Evolutionary conservation across 805 yeast genomes (phyloP).

Genomic region (Blastobotrys chiropterorum): DNA sequence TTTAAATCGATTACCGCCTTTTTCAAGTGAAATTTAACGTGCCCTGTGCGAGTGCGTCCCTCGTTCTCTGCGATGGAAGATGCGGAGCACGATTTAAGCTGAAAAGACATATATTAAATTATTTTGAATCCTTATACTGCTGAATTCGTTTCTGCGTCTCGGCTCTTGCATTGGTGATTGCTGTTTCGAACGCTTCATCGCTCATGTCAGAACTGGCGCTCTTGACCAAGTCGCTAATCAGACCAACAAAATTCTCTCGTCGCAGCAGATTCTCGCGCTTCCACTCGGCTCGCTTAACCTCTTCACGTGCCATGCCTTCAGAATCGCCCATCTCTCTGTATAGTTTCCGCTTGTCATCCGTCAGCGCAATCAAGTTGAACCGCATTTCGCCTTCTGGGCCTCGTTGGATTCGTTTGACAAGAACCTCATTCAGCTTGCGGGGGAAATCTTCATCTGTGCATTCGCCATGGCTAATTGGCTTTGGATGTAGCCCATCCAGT

Average conservation of each 20-base stretch:
- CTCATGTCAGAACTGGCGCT: conserved; percentile 31
- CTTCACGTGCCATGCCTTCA: conserved; percentile 35
- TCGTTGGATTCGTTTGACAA: conserved; percentile 42
- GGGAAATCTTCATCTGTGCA: conserved; percentile 40
- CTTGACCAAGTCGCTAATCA: conserved; percentile 42
- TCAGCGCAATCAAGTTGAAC: conserved; percentile 50
- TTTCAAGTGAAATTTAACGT: no score
- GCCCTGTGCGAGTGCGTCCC: no score
- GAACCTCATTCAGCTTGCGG: conserved; percentile 37
- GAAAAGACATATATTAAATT: no score
- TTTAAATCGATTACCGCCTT: no score
- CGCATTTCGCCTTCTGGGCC: conserved; percentile 45
- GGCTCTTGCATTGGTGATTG: conserved; percentile 5
- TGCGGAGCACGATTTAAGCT: no score
- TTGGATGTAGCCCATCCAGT: conserved; percentile 53
- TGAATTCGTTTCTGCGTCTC: not conserved
- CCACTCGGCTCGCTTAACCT: conserved; percentile 47
- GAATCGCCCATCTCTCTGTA: conserved; percentile 37
- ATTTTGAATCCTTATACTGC: not conserved
- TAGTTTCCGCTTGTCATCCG: conserved; percentile 42
- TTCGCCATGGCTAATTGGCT: conserved; percentile 49
- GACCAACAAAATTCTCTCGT: conserved; percentile 47
- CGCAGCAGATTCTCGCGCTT: conserved; percentile 48
- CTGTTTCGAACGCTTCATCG: conserved; percentile 18
- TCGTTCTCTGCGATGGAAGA: no score